Conservation (phyloP, 164 flowering plant genomes). For the Tetracentron sinense region DNA sequence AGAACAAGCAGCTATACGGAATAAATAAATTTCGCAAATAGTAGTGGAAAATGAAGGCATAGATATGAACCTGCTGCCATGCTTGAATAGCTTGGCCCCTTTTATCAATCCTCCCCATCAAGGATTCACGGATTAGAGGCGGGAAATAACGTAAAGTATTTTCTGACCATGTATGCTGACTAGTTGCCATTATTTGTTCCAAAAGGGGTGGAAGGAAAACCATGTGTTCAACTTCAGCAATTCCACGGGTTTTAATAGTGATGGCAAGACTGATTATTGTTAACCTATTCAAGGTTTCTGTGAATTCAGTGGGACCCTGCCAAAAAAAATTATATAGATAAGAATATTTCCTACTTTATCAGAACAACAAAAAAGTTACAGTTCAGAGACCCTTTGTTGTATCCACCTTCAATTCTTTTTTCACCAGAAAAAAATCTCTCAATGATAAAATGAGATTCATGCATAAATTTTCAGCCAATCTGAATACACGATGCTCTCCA, state of each 20-base stretch:
- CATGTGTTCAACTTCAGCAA: conserved; percentile 87
- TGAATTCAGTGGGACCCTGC: conserved; percentile 93
- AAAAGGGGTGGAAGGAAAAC: conserved; percentile 73
- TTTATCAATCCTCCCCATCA: conserved; percentile 69
- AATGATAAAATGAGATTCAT: conserved; percentile 84
- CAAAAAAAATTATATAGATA: conserved; percentile 9
- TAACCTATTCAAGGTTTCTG: conserved; percentile 89
- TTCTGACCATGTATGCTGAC: conserved; percentile 97
- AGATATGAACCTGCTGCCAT: conserved; percentile 84
- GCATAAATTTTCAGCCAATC: conserved; percentile 96
- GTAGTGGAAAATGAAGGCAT: neutral
- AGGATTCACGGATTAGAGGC: conserved; percentile 66
- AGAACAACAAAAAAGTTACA: conserved; percentile 5
- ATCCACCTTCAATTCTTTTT: conserved; percentile 87
- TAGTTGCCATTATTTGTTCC: conserved; percentile 77
- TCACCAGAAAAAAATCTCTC: conserved; percentile 82
- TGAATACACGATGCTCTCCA: conserved; percentile 91
- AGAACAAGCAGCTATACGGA: neutral
- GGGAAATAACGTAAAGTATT: conserved; percentile 88
- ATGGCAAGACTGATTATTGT: conserved; percentile 84
- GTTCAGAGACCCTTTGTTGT: neutral
- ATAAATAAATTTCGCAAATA: neutral
- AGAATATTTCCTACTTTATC: neutral
- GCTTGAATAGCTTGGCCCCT: conserved; percentile 79
- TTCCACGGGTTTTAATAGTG: conserved; percentile 90